These are phyloP conservation scores for Ramaria rubella DNA, from an alignment of 768 basidiomycete genomes.

Conservation along the genomic window DNA sequence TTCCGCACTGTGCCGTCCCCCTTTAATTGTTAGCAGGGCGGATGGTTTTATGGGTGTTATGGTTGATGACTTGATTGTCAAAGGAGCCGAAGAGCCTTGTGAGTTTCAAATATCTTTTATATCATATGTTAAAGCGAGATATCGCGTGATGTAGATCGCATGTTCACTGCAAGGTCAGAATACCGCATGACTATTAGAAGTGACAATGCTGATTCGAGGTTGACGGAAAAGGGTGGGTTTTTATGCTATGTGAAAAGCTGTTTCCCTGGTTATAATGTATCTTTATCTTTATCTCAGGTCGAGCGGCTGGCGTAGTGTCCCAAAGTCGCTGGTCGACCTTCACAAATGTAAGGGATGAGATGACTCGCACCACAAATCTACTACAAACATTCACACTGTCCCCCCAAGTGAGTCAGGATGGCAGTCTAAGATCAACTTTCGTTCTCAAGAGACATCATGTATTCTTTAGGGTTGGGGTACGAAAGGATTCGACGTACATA, in stretches of 20 bases:
- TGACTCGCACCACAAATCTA: constrained; percentile 29
- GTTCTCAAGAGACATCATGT: too few relatives aligned
- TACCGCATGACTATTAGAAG: constrained; percentile 83
- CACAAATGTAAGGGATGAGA: constrained; percentile 25
- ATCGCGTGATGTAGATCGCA: constrained; percentile 52
- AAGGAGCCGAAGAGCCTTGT: constrained; percentile 92
- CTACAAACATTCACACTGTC: constrained; percentile 31
- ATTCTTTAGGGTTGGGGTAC: constrained; percentile 34
- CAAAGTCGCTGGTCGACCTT: constrained; percentile 39
- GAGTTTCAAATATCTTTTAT: constrained; percentile 21
- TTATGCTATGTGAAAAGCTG: too few relatives aligned
- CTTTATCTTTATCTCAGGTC: constrained; percentile 24
- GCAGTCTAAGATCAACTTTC: too few relatives aligned
- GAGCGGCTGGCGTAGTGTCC: constrained; percentile 36
- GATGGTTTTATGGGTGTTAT: constrained; percentile 86
- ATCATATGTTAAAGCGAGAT: not conserved
- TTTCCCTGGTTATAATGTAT: not conserved
- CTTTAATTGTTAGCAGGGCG: constrained; percentile 68
- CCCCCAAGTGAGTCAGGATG: constrained; percentile 38
- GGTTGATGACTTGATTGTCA: constrained; percentile 85
- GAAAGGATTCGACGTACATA: constrained; percentile 34
- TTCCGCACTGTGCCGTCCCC: constrained; percentile 45
- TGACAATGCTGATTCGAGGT: constrained; percentile 81
- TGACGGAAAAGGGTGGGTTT: constrained; percentile 67
- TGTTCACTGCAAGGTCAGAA: constrained; percentile 90